Conservation (phyloP, 2,329 filamentous ascomycete genomes). For the Helicocarpus griseus region DNA sequence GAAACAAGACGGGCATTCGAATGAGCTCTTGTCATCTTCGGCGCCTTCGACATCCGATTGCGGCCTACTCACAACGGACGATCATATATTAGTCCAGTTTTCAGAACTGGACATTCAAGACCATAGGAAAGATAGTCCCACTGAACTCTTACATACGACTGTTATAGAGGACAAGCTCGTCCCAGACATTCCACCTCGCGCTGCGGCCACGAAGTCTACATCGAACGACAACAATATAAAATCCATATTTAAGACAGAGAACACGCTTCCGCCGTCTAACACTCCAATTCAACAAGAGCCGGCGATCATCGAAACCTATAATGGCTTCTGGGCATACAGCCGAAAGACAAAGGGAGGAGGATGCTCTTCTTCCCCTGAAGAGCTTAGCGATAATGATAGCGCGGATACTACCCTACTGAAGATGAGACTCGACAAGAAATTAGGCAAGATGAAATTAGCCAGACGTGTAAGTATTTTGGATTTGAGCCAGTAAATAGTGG, state of each 20-base stretch:
- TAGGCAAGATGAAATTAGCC: background rate
- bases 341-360: background rate
- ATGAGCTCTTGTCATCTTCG: background rate
- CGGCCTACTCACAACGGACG: background rate
- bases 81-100: background rate
- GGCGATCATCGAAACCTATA: background rate
- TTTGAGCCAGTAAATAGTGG: background rate
- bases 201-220: background rate
- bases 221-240: background rate
- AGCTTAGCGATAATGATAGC: background rate
- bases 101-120: background rate
- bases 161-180: background rate
- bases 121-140: background rate
- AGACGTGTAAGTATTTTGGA: constrained; percentile 5
- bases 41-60: background rate
- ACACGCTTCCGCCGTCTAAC: background rate
- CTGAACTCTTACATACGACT: background rate
- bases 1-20: background rate
- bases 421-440: background rate
- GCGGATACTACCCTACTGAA: background rate
- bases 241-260: background rate
- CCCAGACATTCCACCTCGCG: background rate
- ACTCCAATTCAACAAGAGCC: background rate
- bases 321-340: constrained; percentile 2
- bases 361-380: background rate